Evolutionary conservation across 805 yeast species (phyloP), one percentile per base, ranked within the genome.

Genomic region (Sugiyamaella valdiviana): DNA sequence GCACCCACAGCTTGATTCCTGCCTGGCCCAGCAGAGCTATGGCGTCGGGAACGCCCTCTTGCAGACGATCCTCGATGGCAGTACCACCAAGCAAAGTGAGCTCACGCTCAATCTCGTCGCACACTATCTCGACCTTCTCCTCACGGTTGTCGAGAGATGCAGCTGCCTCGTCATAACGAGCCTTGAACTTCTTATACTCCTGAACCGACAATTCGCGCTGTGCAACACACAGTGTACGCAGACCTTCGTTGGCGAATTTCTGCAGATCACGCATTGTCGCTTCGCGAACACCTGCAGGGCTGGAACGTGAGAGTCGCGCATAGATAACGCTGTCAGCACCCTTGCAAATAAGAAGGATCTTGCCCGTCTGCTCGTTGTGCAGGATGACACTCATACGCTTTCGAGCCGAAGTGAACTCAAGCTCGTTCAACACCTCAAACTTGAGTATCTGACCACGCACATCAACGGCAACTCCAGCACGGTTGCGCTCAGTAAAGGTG

Each of bases 1-100:
- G 71, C 46, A 85, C 90, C 93, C 93, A 85, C 43, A 85, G 69
- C 63, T 85, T 85, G 58, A 85, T 80, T 43, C 93, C 93, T 0
- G 90, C 91, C 42, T 74, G 69, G 5, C 80, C 78, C 44, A 85
- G 70, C 37, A 79, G 63, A 14, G 82, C 76, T 57, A 85, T 85
- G 1, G 91, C 72, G 45, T 79, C 82, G 0, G 91, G 89, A 17
- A 85, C 93, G 51, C 88, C 90, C 37, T 77, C 80, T 62, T 85
- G 93, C 43, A 85, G 72, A 56, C 84, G 71, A 61, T 85, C 93
- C 63, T 85, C 93, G 60, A 85, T 84, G 10, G 89, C 93, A 15
- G 93, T 85, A 19, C 89, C 87, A 16, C 93, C 93, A 43, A 85
- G 64, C 44, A 85, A 68, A 2, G 64, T 63, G 42, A 85, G 71